Evolutionary conservation across 768 basidiomycete genomes (phyloP), one percentile per base, ranked within the genome.

Genomic region (Erythrobasidium yunnanense): DNA sequence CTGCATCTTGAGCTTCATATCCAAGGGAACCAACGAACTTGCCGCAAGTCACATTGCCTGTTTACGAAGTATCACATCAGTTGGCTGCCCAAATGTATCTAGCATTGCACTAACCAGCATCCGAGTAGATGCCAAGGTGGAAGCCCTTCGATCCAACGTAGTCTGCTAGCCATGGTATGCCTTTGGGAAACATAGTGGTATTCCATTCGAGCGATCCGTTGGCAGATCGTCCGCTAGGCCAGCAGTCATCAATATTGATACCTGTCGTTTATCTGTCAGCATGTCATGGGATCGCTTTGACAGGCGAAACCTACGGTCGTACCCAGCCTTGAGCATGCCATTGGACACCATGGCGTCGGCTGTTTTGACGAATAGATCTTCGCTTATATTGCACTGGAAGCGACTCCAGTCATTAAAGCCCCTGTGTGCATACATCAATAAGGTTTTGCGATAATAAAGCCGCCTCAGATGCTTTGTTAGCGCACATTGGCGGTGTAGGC

Each of bases 341-440:
- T 58, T 58, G 7, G 38, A 47, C 27, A 11, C 56, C 56, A 58
- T 58, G 23, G 56, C 38, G 47, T 58, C 56, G 56, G 56, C 56
- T 8, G 56, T 58, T 8, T 58, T 30, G 38, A 58, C 56, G 38
- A 58, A 58, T 6, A 58, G 35, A 8, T 58, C 3, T 58, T 58
- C 34, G 56, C 56, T 58, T 20, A 58, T 58, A 29, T 58, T 58
- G 56, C 55, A 57, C 25, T 57, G 55, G 55, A 57, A 57, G 55
- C 55, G 55, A 38, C 55, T 57, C 56, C 56, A 58, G 8, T 47
- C 56, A 27, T 58, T 58, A 45, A 58, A 58, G 23, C 56, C 56
- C 56, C 56, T 58, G 23, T 42, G 27, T 18, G 18, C 29, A 30
- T 23, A 15, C 25, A 11, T 20, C 20, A 22, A 15, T 23, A 8